A percentile compares a stretch with the other conserved stretches of the same genome.
Conservation (phyloP, 2,329 filamentous ascomycete species). For the Stachybotrys chlorohalonatus region DNA sequence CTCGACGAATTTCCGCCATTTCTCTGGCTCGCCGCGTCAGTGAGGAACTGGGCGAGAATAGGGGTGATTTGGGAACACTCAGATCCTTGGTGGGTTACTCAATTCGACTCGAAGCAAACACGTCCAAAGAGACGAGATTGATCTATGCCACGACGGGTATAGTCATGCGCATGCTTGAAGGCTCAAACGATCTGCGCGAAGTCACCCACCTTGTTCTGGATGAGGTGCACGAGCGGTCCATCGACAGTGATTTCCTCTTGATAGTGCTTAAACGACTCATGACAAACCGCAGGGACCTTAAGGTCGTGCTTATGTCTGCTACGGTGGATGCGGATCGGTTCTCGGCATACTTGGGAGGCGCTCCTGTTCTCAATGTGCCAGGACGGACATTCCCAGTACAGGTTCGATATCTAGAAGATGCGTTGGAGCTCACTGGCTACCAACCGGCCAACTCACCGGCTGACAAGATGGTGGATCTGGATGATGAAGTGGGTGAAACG, state of each 20-base stretch:
- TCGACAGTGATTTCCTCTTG: constrained; percentile 92
- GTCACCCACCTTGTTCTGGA: constrained; percentile 94
- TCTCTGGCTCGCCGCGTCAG: constrained; percentile 89
- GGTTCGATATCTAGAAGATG: constrained; percentile 84
- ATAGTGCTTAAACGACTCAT: constrained; percentile 85
- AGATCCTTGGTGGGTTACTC: constrained; percentile 89
- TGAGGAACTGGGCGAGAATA: constrained; percentile 83
- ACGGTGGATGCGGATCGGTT: constrained; percentile 91
- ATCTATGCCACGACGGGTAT: constrained; percentile 88
- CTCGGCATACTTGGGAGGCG: constrained; percentile 76
- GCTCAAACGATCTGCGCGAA: constrained; percentile 74
- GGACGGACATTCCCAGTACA: constrained; percentile 90
- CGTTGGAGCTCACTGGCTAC: constrained; percentile 78
- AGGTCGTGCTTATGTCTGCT: constrained; percentile 94
- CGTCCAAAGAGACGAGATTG: constrained; percentile 69
- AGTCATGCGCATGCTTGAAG: constrained; percentile 96
- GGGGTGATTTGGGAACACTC: constrained; percentile 69
- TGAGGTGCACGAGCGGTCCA: constrained; percentile 92
- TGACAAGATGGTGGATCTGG: constrained; percentile 51
- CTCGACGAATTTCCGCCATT: constrained; percentile 89
- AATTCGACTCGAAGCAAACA: constrained; percentile 85
- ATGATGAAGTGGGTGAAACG: constrained; percentile 48
- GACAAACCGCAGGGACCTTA: constrained; percentile 67
- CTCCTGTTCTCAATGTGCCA: constrained; percentile 82
- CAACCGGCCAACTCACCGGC: constrained; percentile 33